Percentiles rank a stretch among this genome's conserved stretches.
Evolutionary conservation across 768 basidiomycete species (phyloP).

Genomic region (Hericium coralloides): DNA sequence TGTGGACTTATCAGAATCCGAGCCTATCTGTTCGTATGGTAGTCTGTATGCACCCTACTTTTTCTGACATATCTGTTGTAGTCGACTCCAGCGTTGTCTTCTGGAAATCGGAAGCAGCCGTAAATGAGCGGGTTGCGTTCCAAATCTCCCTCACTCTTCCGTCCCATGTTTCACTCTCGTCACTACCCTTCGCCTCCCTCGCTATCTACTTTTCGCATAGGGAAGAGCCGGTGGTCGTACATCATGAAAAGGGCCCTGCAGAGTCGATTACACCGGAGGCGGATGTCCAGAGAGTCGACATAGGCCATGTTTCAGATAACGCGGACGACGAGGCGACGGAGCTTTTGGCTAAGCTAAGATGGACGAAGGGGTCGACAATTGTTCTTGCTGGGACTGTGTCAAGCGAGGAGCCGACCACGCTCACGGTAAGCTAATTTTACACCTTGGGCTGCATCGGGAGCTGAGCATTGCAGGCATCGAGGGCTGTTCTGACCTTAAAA

Average conservation of each 20-base stretch:
- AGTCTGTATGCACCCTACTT: constrained; percentile 4
- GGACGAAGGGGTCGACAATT: constrained; percentile 43
- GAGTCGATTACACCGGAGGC: not conserved
- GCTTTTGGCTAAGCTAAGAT: constrained; percentile 38
- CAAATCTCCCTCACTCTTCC: constrained; percentile 63
- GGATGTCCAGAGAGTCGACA: constrained; percentile 32
- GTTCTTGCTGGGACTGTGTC: constrained; percentile 55
- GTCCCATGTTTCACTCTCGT: constrained; percentile 35
- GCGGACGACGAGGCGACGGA: not conserved
- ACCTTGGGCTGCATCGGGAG: not conserved
- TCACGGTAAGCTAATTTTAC: constrained; percentile 38
- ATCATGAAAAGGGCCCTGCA: constrained; percentile 25
- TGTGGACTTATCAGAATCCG: constrained; percentile 55
- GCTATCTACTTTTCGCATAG: constrained; percentile 49
- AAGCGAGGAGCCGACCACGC: constrained; percentile 36
- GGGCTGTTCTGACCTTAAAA: constrained; percentile 42
- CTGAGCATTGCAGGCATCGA: constrained; percentile 23
- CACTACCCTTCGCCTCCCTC: constrained; percentile 54
- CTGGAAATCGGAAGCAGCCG: constrained; percentile 54
- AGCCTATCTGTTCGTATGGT: constrained; percentile 48
- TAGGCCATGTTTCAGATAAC: constrained; percentile 31
- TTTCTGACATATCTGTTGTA: constrained; percentile 20
- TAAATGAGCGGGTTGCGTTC: constrained; percentile 59
- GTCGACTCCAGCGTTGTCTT: constrained; percentile 64
- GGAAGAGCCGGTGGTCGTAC: constrained; percentile 41